Evolutionary conservation across 2,329 filamentous ascomycete genomes (phyloP), one percentile per base, ranked within the genome.

Genomic region (Ceratocystis harringtonii): DNA sequence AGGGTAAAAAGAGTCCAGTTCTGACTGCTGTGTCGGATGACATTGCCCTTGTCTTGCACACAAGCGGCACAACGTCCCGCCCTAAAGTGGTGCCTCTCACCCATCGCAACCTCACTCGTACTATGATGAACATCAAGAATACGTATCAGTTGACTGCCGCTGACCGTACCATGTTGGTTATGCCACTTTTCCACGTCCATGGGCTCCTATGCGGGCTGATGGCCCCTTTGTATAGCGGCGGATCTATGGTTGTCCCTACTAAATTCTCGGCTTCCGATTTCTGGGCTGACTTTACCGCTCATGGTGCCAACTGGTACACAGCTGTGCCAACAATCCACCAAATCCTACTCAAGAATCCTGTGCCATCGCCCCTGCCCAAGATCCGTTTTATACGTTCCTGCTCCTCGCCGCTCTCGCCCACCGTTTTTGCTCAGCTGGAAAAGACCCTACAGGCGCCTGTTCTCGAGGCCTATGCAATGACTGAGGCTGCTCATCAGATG

Each of bases 261-360:
- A 88, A 86, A 72, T 95, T 95, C 80, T 92, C 89, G 3, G 89
- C 90, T 7, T 82, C 83, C 1, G 85, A 89, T 22, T 95, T 95
- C 76, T 95, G 90, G 90, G 74, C 75, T 28, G 86, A 94, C 73
- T 94, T 94, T 71, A 80, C 80, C 69, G 78, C 80, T 5, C 80
- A 91, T 77, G 80, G 84, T 69, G 90, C 90, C 30, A 95, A 90
- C 74, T 95, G 90, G 90, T 95, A 94, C 76, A 94, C 90, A 0
- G 90, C 90, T 0, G 90, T 94, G n/a, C 90, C 90, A 0, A 95
- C 90, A 0, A 95, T 95, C 73, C 90, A 95, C 75, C 90, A 94
- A 72, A 92, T 95, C 71, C 80, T 95, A 3, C 83, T 95, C 67
- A 89, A 87, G 76, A 85, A 82, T 70, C 84, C 87, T 5, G 74